These are phyloP conservation scores for Wickerhamomyces sp. DNA, from an alignment of 1,139 yeast species.

Conservation along the genomic window DNA sequence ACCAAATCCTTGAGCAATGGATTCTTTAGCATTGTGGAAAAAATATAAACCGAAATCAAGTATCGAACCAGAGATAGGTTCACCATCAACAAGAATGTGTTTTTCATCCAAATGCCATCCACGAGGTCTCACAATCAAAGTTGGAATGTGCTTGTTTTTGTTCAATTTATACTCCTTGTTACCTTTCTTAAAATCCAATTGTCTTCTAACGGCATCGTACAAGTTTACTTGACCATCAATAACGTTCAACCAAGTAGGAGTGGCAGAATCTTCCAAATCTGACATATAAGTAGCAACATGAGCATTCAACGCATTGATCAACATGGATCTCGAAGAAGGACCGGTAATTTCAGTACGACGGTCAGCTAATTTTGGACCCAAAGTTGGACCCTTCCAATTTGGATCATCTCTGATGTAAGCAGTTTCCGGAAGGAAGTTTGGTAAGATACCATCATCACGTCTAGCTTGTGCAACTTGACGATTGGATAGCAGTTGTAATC, in stretches of 20 bases:
- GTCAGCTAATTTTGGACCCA: slow-evolving; percentile 73
- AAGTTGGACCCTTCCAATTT: slow-evolving; percentile 74
- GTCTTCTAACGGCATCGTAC: slow-evolving; percentile 53
- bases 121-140: slow-evolving; percentile 78
- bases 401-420: slow-evolving; percentile 64
- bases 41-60: slow-evolving; percentile 77
- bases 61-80: slow-evolving; percentile 67
- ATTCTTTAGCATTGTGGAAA: slow-evolving; percentile 64
- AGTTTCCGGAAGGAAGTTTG: slow-evolving; percentile 73
- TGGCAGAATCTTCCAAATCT: slow-evolving; percentile 63
- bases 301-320: slow-evolving; percentile 65
- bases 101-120: slow-evolving; percentile 82
- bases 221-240: slow-evolving; percentile 51
- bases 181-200: slow-evolving; percentile 38
- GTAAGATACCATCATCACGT: slow-evolving; percentile 65
- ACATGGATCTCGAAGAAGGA: slow-evolving; percentile 69
- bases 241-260: slow-evolving; percentile 57
- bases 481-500: slow-evolving; percentile 55
- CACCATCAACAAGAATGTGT: slow-evolving; percentile 70
- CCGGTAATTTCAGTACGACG: slow-evolving; percentile 69
- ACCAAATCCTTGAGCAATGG: slow-evolving; percentile 57
- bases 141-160: slow-evolving; percentile 55
- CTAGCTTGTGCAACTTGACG: slow-evolving; percentile 55
- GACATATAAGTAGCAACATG: slow-evolving; percentile 71
- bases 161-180: slow-evolving; percentile 60